Evolutionary conservation across 2,329 filamentous ascomycete genomes (phyloP).

Genomic region (Cercospora sesami): DNA sequence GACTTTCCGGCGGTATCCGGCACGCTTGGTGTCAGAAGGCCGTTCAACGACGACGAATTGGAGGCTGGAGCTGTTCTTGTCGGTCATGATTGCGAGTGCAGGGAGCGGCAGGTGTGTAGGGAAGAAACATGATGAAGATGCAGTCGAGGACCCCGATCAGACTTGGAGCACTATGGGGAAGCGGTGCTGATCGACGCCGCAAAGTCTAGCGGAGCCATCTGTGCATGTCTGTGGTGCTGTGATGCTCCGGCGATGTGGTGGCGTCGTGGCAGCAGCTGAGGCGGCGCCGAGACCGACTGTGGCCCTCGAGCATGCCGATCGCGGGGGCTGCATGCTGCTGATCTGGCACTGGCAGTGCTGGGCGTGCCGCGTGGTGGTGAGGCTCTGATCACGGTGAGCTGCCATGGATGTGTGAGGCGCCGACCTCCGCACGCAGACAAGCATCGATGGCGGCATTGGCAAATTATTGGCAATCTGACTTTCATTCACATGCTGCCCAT

Average conservation of each 20-base stretch:
- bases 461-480: not conserved
- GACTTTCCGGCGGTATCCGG: not conserved
- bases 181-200: not conserved
- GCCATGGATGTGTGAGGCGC: too few species aligned
- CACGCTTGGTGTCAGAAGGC: conserved; percentile 1
- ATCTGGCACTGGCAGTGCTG: not conserved
- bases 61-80: not conserved
- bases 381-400: too few species aligned
- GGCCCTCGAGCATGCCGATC: too few species aligned
- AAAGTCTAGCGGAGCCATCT: not conserved
- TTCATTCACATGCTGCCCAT: not conserved
- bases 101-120: not conserved
- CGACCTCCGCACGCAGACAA: not conserved
- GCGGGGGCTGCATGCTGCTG: not conserved
- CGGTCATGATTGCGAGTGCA: not conserved
- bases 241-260: too few species aligned
- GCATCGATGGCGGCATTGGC: not conserved
- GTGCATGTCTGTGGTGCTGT: too few species aligned
- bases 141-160: not conserved
- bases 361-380: not conserved
- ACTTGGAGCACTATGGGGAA: not conserved
- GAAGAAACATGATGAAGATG: not conserved
- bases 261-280: too few species aligned
- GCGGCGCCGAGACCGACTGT: too few species aligned
- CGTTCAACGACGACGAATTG: not conserved